A percentile compares a stretch with the other conserved stretches of the same genome.
These are phyloP conservation scores for Stagonosporopsis tanaceti DNA, from an alignment of 2,329 filamentous ascomycete genomes.

Conservation along the genomic window DNA sequence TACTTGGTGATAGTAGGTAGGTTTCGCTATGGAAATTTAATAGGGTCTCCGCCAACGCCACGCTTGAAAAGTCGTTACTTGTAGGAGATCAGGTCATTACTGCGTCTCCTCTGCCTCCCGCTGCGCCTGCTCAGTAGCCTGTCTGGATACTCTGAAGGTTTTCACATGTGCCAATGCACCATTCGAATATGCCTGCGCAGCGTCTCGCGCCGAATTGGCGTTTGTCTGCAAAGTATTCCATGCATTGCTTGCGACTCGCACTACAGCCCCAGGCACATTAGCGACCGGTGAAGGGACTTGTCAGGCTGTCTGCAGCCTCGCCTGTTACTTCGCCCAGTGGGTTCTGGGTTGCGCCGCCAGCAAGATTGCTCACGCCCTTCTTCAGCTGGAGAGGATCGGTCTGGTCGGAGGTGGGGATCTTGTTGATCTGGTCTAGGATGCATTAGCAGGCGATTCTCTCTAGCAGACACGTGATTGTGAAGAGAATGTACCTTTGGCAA, in stretches of 20 bases:
- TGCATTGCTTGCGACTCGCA: conserved; percentile 34
- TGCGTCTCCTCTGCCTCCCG: conserved; percentile 16
- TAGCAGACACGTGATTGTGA: neutral
- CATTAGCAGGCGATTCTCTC: conserved; percentile 17
- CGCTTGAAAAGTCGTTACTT: conserved; percentile 7
- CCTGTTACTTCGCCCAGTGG: conserved; percentile 49
- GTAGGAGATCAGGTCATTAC: conserved; percentile 15
- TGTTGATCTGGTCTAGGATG: conserved; percentile 48
- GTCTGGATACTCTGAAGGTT: conserved; percentile 21
- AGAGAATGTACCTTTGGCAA: conserved; percentile 46
- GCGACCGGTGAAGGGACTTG: conserved; percentile 49
- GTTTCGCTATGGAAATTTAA: conserved; percentile 7
- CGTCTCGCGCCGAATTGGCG: conserved; percentile 16
- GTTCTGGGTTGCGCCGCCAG: conserved; percentile 46
- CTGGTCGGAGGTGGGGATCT: conserved; percentile 50
- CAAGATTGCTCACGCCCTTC: conserved; percentile 46
- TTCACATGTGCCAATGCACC: conserved; percentile 30
- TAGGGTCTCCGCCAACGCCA: conserved; percentile 6
- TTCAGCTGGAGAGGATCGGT: conserved; percentile 49
- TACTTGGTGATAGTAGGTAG: conserved; percentile 13
- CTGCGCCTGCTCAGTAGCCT: conserved; percentile 17
- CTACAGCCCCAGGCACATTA: conserved; percentile 37
- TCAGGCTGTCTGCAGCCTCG: conserved; percentile 47
- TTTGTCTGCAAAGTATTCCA: conserved; percentile 32
- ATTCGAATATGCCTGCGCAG: conserved; percentile 24